phyloP scores from a whole-genome alignment of 2,329 filamentous ascomycete species.

The Colletotrichum lentis region DNA sequence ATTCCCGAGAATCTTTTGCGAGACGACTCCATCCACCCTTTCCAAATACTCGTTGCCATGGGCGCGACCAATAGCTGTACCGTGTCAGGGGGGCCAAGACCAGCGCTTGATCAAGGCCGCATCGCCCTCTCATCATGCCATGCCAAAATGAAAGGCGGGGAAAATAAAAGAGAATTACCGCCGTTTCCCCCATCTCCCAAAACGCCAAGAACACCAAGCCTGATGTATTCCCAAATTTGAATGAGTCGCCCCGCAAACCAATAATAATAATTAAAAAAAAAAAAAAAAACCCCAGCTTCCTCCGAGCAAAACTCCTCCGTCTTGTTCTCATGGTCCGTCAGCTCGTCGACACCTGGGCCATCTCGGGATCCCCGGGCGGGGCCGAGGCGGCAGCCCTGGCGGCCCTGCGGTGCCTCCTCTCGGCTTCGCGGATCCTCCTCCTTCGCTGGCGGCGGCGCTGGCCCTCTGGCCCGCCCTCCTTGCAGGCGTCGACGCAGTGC shows the following conservation, averaged over 20 bases:
- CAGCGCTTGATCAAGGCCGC: constrained; percentile 34
- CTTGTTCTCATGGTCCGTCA: constrained; percentile 1
- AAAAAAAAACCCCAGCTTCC: neutral
- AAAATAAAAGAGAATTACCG: neutral
- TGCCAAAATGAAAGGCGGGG: no score
- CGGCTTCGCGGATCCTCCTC: constrained; percentile 16
- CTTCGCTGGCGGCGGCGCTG: constrained; percentile 19
- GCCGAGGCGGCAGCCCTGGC: neutral
- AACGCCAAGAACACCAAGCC: constrained; percentile 18
- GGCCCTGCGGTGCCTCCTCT: constrained; percentile 10
- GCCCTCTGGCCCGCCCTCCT: constrained; percentile 14
- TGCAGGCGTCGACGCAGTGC: constrained; percentile 39
- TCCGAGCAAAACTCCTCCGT: neutral
- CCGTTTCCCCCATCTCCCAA: neutral
- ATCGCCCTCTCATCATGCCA: constrained; percentile 1
- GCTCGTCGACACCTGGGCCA: constrained; percentile 13
- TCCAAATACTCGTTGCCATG: neutral
- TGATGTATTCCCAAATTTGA: neutral
- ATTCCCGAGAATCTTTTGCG: neutral
- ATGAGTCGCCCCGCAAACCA: neutral
- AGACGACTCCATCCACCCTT: neutral
- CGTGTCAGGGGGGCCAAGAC: constrained; percentile 18
- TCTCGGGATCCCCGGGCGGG: constrained; percentile 11
- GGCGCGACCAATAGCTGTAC: neutral
- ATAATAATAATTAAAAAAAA: neutral